These are phyloP conservation scores for Hortaea werneckii DNA, from an alignment of 2,329 filamentous ascomycete species.

Conservation along the genomic window DNA sequence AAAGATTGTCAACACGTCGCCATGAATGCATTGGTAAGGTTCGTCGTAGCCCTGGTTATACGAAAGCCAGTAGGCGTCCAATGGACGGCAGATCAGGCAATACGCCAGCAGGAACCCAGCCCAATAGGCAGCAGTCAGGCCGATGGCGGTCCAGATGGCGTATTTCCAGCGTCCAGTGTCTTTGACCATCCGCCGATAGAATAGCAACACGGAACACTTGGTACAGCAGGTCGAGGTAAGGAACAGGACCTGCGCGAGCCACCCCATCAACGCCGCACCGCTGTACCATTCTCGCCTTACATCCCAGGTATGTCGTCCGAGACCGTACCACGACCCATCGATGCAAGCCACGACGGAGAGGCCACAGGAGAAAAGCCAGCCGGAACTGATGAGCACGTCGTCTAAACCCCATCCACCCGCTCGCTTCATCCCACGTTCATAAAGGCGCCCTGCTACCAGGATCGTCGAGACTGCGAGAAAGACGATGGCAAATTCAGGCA, in stretches of 20 bases:
- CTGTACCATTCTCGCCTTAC: constrained; percentile 2
- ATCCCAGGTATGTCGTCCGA: constrained; percentile 5
- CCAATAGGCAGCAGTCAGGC: constrained; percentile 8
- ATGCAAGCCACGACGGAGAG: constrained; percentile 1
- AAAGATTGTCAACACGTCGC: constrained; percentile 19
- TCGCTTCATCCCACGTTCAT: constrained; percentile 11
- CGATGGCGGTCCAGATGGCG: constrained; percentile 9
- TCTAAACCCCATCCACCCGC: constrained; percentile 18
- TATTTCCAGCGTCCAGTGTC: constrained; percentile 15
- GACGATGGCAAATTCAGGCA: constrained; percentile 10
- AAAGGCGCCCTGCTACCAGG: constrained; percentile 14
- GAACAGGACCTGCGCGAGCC: constrained; percentile 5
- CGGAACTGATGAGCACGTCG: constrained; percentile 8
- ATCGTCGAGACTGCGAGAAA: constrained; percentile 12
- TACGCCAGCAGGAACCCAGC: constrained; percentile 8
- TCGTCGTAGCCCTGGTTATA: constrained; percentile 9
- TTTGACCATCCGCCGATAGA: constrained; percentile 13
- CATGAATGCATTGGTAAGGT: constrained; percentile 20
- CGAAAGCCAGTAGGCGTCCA: constrained; percentile 12
- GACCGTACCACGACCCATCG: background rate
- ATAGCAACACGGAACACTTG: constrained; percentile 14
- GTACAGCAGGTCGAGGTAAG: constrained; percentile 3
- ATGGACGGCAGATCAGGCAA: constrained; percentile 10
- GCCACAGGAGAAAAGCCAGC: constrained; percentile 1
- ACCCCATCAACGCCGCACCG: constrained; percentile 1